Conservation (phyloP, 2,329 filamentous ascomycete genomes). For the Diaporthe caulivora region DNA sequence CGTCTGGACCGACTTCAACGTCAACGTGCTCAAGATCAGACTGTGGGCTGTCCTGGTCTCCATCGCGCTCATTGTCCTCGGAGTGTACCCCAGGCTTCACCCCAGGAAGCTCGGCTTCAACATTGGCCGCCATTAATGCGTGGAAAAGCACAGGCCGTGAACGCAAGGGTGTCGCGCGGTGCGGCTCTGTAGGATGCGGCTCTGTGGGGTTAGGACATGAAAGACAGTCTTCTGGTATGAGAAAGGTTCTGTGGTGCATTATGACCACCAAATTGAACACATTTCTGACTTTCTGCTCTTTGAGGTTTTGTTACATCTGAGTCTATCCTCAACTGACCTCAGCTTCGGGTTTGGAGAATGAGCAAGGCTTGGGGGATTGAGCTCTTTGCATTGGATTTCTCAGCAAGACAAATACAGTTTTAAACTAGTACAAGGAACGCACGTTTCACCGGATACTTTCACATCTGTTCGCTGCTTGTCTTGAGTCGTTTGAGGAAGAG, state of each 20-base stretch:
- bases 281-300: not conserved
- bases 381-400: not conserved
- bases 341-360: not conserved
- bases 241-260: not conserved
- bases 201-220: not conserved
- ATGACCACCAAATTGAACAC: not conserved
- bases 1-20: conserved; percentile 81
- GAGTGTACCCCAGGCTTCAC: conserved; percentile 83
- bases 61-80: conserved; percentile 74
- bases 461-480: not conserved
- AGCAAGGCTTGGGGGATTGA: not conserved
- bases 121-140: conserved; percentile 3
- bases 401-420: not conserved
- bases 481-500: too few species aligned
- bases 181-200: not conserved
- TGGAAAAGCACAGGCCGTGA: not conserved
- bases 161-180: not conserved
- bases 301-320: not conserved
- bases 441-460: not conserved
- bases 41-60: conserved; percentile 81
- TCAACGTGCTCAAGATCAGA: conserved; percentile 76
- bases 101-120: conserved; percentile 79
- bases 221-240: not conserved
- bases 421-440: not conserved
- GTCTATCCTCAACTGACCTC: not conserved